Percentiles rank a stretch among this genome's conserved stretches.
These are phyloP conservation scores for Eucalyptus lansdowneana DNA, from an alignment of 345 rosid species.

Conservation along the genomic window DNA sequence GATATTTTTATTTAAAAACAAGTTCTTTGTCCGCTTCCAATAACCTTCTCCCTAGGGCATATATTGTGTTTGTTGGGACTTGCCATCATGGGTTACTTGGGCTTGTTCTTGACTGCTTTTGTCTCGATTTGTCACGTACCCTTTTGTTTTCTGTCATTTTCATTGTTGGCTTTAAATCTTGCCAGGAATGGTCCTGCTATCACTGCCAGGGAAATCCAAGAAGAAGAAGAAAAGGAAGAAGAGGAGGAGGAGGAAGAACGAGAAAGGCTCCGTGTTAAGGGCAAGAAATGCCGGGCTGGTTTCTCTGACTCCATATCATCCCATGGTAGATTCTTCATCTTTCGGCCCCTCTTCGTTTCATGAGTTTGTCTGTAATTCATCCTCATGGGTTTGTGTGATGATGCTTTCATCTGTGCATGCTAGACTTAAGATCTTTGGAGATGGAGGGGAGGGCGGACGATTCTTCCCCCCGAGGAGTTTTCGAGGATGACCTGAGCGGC, in stretches of 20 bases:
- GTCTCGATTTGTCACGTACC: not conserved
- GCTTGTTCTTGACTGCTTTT: not conserved
- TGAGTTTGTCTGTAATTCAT: not conserved
- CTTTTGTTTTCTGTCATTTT: not conserved
- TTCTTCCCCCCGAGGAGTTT: not conserved
- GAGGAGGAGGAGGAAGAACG: conserved; percentile 4
- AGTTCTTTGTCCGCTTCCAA: not conserved
- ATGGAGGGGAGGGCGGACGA: conserved; percentile 1
- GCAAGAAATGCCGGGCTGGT: conserved; percentile 28
- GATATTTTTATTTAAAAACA: not conserved
- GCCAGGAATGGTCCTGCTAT: conserved; percentile 11
- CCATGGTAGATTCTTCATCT: conserved; percentile 16
- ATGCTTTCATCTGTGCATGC: not conserved
- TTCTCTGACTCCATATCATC: conserved; percentile 31
- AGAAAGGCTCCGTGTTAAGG: not conserved
- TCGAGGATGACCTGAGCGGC: conserved; percentile 14
- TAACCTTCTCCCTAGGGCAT: not conserved
- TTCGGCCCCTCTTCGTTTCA: not conserved
- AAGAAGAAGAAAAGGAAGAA: not conserved
- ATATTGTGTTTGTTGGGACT: not conserved
- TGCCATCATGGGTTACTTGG: not conserved
- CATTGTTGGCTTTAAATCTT: not conserved
- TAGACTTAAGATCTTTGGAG: conserved; percentile 17
- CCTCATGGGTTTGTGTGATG: not conserved
- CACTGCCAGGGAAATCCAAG: not conserved